Base-by-base conservation (phyloP, 2,329 filamentous ascomycete genomes). In the Parafenestella ontariensis region DNA sequence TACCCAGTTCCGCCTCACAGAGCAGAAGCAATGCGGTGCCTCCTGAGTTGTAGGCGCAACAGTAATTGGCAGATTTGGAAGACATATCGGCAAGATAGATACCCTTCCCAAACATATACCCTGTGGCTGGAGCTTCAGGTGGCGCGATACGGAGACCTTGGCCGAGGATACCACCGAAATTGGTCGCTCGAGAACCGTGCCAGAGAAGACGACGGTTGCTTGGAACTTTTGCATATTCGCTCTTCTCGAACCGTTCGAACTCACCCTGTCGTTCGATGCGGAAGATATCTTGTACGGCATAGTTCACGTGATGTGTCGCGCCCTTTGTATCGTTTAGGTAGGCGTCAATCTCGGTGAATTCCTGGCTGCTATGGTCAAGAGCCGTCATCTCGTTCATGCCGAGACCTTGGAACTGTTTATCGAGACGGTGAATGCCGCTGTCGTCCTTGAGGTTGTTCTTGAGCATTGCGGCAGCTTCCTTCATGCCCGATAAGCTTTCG, bases 131-230 rank as follows among this genome's bases (percentile, higher is more conserved):
- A 0, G 92, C 92, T 73, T 96, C 89, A 0, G 89, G 89, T 0
- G 92, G 92, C 6, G 92, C 92, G 61, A 96, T 96, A n/a, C 91
- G 89, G 6, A 96, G 83, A 61, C 92, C 92, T 74, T 96, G 91
- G 52, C 87, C 89, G 37, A 96, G 84, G 54, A 96, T 96, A 69
- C 92, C 92, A 68, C 89, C 91, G 62, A 88, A 96, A 73, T 96
- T 96, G 47, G 90, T 95, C 28, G 83, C 84, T 29, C 91, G 87
- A 15, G 90, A 93, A 15, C 92, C 92, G 71, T 96, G 92, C 92
- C 92, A 96, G 2, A 96, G 82, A 1, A 96, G 85, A 17, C 90
- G 86, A 21, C 89, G 85, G 70, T 95, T 85, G 43, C 83, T 84
- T n/a, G 82, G 77, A 43, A 82, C 66, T 1, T 79, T 81, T 20